Evolutionary conservation across 208 protist species (phyloP), one percentile per base, ranked within the genome.

Genomic region (Wallacemonas sp.): DNA sequence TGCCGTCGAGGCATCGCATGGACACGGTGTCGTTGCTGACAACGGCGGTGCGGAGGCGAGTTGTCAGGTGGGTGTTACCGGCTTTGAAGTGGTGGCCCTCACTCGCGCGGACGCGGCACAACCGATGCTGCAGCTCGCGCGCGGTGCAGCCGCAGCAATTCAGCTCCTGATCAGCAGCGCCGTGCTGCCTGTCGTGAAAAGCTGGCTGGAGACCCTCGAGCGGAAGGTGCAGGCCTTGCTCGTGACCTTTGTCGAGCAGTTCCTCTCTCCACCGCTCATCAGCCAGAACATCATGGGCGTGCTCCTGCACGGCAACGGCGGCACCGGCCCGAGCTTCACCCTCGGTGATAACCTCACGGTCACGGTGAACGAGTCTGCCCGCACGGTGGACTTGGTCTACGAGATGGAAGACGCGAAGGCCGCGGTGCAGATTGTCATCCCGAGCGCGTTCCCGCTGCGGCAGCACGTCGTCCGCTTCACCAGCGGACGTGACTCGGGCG

Each of bases 191-290:
- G 33, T 79, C 21, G 82, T 92, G 34, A 82, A 82, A 66, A 79
- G 71, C 39, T 96, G 91, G 88, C 52, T 94, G 26, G 91, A 93
- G 22, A 94, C 87, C 10, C 61, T 93, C 15, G 87, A 94, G 70
- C 76, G 78, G 10, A 88, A 88, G 65, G 63, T 83, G 15, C 83
- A 83, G 44, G 83, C 73, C 5, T 66, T 87, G 27, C 66, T 97
- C 27, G 76, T 70, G 71, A 57, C 59, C 30, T 91, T 91, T 72
- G 86, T 97, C 3, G 66, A 69, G 42, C 63, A 78, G 38, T 74
- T 92, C 68, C 65, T 97, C 30, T 88, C 89, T 6, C 73, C 76
- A 0, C 54, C 77, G 2, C 78, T 97, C 13, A 88, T 93, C 48
- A 76, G 87, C 33, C 79, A 94, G 59, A 89, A 75, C 46, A 76